Evolutionary conservation across 768 basidiomycete species (phyloP), one percentile per base, ranked within the genome.

Genomic region (Termitomyces sp.): DNA sequence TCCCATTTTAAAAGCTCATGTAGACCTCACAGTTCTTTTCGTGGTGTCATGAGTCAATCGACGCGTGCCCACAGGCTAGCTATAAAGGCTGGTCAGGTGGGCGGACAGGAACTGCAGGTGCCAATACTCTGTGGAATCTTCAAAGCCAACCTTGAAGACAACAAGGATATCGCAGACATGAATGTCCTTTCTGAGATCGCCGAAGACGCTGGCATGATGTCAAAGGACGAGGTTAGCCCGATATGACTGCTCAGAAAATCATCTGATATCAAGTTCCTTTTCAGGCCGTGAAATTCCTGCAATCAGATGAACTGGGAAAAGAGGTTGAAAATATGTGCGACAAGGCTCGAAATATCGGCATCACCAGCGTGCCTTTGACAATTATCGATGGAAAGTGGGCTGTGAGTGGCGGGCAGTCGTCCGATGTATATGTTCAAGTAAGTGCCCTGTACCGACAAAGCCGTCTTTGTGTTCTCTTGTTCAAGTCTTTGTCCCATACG

Each of bases 371-470:
- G 3, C 91, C 91, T 8, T 83, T 90, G 75, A 86, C 84, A 28
- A 82, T 92, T 64, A 86, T 92, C 63, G 84, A 91, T 67, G 80
- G 83, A 13, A 86, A 85, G 66, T 92, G 87, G 85, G 88, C 85
- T 6, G 79, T 91, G 28, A 84, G 80, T 51, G 90, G 90, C 9
- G 85, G 85, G 10, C 90, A 91, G 70, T 81, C 82, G 4, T 77
- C 84, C 45, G 88, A 89, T 43, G 83, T 85, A 3, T 91, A 83
- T 65, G 73, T 85, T 33, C 83, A 86, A 77, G 88, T 86, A 58
- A 64, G 77, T 64, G 18, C 5, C 36, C 49, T 18, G 40, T 48
- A 26, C 46, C 20, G 35, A 32, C 50, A 6, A 55, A 48, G 33
- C 26, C 52, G 14, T 50, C 28, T 10, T 47, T 14, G 52, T 53